These are phyloP conservation scores for Gaeumannomyces tritici DNA, from an alignment of 2,329 filamentous ascomycete genomes.

Conservation along the genomic window DNA sequence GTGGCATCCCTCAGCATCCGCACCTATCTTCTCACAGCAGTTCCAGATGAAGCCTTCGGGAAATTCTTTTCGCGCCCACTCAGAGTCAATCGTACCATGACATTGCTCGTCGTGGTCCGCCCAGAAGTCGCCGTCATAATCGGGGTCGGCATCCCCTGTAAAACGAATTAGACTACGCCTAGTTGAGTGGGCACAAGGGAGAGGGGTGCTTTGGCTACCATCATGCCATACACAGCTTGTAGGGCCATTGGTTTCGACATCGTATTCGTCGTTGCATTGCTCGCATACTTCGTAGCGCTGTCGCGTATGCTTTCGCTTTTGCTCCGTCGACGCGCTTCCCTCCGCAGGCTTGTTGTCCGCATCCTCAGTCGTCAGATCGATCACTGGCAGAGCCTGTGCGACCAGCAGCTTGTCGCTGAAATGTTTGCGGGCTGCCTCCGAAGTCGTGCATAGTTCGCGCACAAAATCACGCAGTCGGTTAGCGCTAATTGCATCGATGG, in stretches of 20 bases:
- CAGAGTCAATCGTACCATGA: conserved; percentile 17
- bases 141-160: conserved; percentile 14
- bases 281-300: not conserved
- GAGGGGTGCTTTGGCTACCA: not conserved
- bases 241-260: not conserved
- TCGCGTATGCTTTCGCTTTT: not conserved
- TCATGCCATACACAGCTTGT: not conserved
- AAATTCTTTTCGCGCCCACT: conserved; percentile 12
- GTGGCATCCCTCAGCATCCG: not conserved
- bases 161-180: not conserved
- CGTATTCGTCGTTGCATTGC: not conserved
- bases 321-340: not conserved
- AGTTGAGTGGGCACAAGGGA: not conserved
- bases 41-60: conserved; percentile 19
- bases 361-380: not conserved
- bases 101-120: conserved; percentile 17
- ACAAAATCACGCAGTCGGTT: not conserved
- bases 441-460: not conserved
- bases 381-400: too few relatives aligned
- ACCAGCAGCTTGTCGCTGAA: not conserved
- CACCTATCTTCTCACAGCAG: conserved; percentile 14
- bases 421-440: not conserved
- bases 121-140: conserved; percentile 16
- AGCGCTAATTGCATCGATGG: not conserved
- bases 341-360: not conserved